Evolutionary conservation across 306 rosid genomes (phyloP).

Genomic region (Quercus variabilis): DNA sequence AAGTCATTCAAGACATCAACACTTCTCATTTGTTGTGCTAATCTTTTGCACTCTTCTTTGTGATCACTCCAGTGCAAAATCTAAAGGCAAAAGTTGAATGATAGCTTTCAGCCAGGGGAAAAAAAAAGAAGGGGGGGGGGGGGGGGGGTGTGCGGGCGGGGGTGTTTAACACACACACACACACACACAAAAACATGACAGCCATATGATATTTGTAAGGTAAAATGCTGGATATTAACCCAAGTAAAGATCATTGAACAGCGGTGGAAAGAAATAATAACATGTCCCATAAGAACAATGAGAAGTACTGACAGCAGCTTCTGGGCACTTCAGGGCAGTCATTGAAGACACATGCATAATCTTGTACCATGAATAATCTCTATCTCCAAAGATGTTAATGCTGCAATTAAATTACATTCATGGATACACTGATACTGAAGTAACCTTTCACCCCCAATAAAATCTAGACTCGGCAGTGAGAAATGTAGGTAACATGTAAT

Average conservation of each 20-base stretch:
- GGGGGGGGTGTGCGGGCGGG: too few species aligned
- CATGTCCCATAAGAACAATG: neutral
- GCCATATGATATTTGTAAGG: neutral
- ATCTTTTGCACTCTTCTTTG: conserved; percentile 81
- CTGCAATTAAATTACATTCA: neutral
- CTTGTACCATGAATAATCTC: neutral
- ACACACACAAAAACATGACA: neutral
- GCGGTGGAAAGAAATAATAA: neutral
- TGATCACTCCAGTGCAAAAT: conserved; percentile 74
- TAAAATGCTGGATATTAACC: neutral
- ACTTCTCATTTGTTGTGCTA: conserved; percentile 63
- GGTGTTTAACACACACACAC: too few species aligned
- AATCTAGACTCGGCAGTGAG: neutral
- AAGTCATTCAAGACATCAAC: conserved; percentile 53
- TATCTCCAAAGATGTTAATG: neutral
- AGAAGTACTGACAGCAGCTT: neutral
- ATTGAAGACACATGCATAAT: neutral
- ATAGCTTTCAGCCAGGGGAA: conserved; percentile 1
- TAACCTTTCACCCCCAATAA: neutral
- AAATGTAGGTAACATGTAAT: neutral
- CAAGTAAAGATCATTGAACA: neutral
- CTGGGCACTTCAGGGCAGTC: neutral
- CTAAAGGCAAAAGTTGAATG: conserved; percentile 27
- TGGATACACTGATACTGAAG: neutral
- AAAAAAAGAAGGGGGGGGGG: neutral